These are phyloP conservation scores for Leccinum colubrinum DNA, from an alignment of 1,284 basidiomycete genomes.

Conservation along the genomic window DNA sequence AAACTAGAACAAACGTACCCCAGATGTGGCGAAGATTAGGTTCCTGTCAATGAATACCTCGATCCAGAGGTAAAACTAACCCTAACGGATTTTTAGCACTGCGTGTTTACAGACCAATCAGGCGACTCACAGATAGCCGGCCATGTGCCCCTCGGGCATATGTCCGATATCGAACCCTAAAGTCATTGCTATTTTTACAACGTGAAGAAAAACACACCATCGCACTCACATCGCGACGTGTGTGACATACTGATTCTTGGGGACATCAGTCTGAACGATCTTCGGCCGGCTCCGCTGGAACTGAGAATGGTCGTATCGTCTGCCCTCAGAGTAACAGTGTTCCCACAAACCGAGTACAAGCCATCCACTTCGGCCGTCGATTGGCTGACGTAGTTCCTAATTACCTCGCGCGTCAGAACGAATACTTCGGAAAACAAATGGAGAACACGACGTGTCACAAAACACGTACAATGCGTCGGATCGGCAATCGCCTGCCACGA, in stretches of 20 bases:
- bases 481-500: too few species aligned
- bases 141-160: conserved; percentile 41
- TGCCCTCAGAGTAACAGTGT: conserved; percentile 42
- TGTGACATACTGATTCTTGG: conserved; percentile 27
- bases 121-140: conserved; percentile 33
- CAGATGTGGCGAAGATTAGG: neutral
- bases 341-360: conserved; percentile 44
- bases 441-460: too few species aligned
- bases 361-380: conserved; percentile 42
- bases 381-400: conserved; percentile 50
- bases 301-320: conserved; percentile 33
- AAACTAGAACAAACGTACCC: conserved; percentile 11
- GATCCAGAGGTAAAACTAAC: conserved; percentile 9
- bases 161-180: conserved; percentile 36
- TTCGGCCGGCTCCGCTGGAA: conserved; percentile 33
- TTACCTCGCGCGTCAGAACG: neutral
- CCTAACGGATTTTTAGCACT: conserved; percentile 13
- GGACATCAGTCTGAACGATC: conserved; percentile 36
- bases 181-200: neutral
- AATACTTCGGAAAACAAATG: neutral
- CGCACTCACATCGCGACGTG: conserved; percentile 37
- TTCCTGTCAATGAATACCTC: conserved; percentile 1
- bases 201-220: too few species aligned
- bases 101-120: neutral
- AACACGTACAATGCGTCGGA: too few species aligned